Base-by-base conservation (phyloP, 2,329 filamentous ascomycete species). In the Aspergillus aculeatinus region DNA sequence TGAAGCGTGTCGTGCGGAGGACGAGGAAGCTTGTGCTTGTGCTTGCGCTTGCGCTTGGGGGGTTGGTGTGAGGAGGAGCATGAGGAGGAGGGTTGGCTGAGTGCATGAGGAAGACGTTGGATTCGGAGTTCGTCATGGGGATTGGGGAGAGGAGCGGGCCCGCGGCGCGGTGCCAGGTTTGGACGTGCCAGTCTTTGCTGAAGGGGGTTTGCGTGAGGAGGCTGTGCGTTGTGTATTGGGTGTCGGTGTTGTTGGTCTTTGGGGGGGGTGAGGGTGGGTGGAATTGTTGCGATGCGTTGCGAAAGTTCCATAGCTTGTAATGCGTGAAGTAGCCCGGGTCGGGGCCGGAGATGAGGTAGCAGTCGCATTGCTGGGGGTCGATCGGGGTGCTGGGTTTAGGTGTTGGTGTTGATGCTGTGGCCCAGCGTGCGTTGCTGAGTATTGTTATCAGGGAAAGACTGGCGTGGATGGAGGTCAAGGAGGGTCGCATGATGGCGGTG, bases 291-390 rank as follows among this genome's bases (percentile, higher is more conserved):
- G 72, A 67, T 7, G 82, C 71, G 44, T 75, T 71, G 27, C 81
- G 79, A 63, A 83, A 83, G 68, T 83, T 81, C 72, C 77, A 83
- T 68, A 83, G 79, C 54, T 76, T 77, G 72, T 83, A 79, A 68
- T 82, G 76, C 51, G 80, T 76, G 65, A 83, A 83, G 69, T 81
- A 82, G 6, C 75, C 72, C 19, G 77, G 76, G 9, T 77, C 71
- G 3, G 77, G 65, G 5, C 74, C 74, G 1, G 77, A 75, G 29
- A 82, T 74, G 9, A 78, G 72, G 61, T 81, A 83, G 70, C 81
- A 82, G 57, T 79, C 76, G 63, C 81, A 82, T 55, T 29, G 21
- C 57, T 63, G 31, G 54, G 60, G 51, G 48, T 35, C 6, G 53
- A 23, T 44, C 49, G 14, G 7, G 58, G 51, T 35, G 52, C 5